A percentile compares a stretch with the other conserved stretches of the same genome.
Evolutionary conservation across 2,329 filamentous ascomycete species (phyloP).

Genomic region (Talaromyces sp.): DNA sequence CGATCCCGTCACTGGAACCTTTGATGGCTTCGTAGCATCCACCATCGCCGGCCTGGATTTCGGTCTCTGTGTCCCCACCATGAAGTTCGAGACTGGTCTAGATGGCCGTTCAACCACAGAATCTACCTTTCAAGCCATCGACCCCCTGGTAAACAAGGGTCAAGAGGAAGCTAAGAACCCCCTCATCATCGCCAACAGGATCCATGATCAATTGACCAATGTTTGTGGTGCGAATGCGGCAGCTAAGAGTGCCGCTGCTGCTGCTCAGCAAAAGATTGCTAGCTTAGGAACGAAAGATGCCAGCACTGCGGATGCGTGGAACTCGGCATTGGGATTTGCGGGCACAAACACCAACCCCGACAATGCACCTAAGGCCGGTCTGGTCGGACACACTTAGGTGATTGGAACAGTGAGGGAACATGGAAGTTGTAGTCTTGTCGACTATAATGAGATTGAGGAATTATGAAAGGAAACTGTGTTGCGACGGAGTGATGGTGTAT

Average conservation of each 20-base stretch:
- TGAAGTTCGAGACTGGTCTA: conserved; percentile 54
- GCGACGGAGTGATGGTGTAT: not conserved
- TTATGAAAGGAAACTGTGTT: not conserved
- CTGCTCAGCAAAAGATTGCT: conserved; percentile 50
- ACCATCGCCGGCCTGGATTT: conserved; percentile 42
- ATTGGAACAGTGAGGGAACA: not conserved
- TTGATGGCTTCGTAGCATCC: conserved; percentile 5
- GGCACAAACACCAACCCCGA: conserved; percentile 13
- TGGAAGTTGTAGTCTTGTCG: not conserved
- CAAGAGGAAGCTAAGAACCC: conserved; percentile 66
- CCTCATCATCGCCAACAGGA: conserved; percentile 67
- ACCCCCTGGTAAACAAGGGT: conserved; percentile 55
- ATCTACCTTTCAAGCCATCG: conserved; percentile 64
- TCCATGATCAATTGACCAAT: conserved; percentile 64
- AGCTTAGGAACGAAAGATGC: conserved; percentile 39
- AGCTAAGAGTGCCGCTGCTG: conserved; percentile 50
- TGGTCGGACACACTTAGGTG: conserved; percentile 1
- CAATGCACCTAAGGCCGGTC: conserved; percentile 1
- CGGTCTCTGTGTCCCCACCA: conserved; percentile 47
- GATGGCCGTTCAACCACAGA: conserved; percentile 50
- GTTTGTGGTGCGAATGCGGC: conserved; percentile 60
- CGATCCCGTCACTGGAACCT: not conserved
- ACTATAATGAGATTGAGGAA: not conserved
- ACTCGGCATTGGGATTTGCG: conserved; percentile 34
- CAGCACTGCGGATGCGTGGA: conserved; percentile 39